Evolutionary conservation across 163 green algal species (phyloP).

Genomic region (Botryococcus braunii): DNA sequence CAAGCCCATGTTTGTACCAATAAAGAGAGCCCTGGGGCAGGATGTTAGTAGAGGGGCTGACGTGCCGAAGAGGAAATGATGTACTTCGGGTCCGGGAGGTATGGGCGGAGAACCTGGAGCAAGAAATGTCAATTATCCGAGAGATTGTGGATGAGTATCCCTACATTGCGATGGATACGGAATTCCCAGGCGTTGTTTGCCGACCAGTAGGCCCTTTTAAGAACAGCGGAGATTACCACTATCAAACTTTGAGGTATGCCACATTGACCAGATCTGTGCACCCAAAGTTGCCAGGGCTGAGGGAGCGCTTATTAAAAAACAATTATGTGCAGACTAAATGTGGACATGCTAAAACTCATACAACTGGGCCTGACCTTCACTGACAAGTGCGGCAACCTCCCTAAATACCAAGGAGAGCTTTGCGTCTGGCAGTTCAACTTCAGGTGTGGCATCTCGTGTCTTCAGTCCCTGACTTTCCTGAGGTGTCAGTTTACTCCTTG

Average conservation of each 20-base stretch:
- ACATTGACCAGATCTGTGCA: background rate
- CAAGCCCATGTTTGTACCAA: no score
- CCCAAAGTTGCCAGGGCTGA: background rate
- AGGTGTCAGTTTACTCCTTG: background rate
- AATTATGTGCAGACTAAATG: conserved; percentile 63
- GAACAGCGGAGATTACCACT: conserved; percentile 90
- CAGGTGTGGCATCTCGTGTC: conserved; percentile 24
- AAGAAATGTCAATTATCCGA: conserved; percentile 84
- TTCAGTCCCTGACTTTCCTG: no score
- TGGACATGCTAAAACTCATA: conserved; percentile 99
- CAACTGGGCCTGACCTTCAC: conserved; percentile 97
- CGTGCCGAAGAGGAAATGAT: conserved; percentile 14
- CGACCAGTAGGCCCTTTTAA: conserved; percentile 92
- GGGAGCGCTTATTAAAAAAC: background rate
- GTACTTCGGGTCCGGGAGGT: conserved; percentile 85
- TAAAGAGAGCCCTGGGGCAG: no score
- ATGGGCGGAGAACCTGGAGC: conserved; percentile 93
- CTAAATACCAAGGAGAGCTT: conserved; percentile 68
- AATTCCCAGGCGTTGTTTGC: conserved; percentile 94
- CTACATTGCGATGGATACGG: conserved; percentile 97
- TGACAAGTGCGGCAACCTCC: conserved; percentile 84
- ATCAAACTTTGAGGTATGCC: conserved; percentile 76
- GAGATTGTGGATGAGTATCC: conserved; percentile 88
- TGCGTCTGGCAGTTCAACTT: conserved; percentile 99
- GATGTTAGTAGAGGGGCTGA: conserved; percentile 22